Percentiles rank a stretch among this genome's conserved stretches.
Conservation (phyloP, 2,329 filamentous ascomycete species). For the Rhytidhysteron rufulum region DNA sequence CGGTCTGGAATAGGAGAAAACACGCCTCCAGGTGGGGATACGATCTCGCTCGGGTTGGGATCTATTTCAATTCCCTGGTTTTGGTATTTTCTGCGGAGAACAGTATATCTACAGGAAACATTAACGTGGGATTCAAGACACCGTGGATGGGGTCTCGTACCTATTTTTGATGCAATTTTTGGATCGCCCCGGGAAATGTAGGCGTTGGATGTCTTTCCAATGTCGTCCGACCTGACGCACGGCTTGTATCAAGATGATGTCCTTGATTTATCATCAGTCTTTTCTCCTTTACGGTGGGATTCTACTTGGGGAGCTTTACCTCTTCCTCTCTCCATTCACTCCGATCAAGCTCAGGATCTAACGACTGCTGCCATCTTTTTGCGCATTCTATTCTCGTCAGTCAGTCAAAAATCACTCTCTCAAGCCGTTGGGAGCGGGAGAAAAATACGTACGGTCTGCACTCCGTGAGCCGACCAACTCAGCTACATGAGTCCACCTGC, state of each 20-base stretch:
- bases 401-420: conserved; percentile 1
- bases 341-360: conserved; percentile 40
- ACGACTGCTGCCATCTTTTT: conserved; percentile 45
- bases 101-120: conserved; percentile 20
- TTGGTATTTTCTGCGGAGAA: conserved; percentile 26
- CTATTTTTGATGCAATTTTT: conserved; percentile 40
- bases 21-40: background rate
- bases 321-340: conserved; percentile 37
- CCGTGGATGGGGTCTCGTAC: conserved; percentile 12
- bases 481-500: conserved; percentile 43
- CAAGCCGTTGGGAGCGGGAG: background rate
- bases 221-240: conserved; percentile 31
- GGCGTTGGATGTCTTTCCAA: conserved; percentile 36
- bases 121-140: background rate
- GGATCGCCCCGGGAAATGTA: conserved; percentile 32
- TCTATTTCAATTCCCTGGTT: conserved; percentile 21
- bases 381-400: conserved; percentile 39
- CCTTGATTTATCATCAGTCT: no score
- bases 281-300: conserved; percentile 1
- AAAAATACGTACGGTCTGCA: conserved; percentile 34
- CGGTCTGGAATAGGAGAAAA: background rate
- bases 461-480: conserved; percentile 35
- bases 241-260: conserved; percentile 28
- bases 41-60: background rate
- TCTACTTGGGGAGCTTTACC: conserved; percentile 16